These are phyloP conservation scores for Penicillium maclennaniae DNA, from an alignment of 495 filamentous ascomycete species.

Conservation along the genomic window DNA sequence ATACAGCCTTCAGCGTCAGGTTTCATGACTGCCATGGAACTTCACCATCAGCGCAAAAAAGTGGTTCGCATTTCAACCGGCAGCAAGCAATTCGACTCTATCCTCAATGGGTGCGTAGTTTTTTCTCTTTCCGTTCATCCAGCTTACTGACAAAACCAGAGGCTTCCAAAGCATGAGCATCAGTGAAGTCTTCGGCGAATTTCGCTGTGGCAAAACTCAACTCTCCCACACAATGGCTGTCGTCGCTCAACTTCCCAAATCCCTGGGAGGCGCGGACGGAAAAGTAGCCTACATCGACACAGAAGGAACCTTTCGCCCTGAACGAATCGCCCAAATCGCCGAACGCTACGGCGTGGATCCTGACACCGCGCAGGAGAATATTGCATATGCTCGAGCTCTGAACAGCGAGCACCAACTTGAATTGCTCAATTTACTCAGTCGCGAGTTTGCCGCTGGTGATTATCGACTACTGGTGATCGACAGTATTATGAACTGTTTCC, in stretches of 20 bases:
- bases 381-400: constrained; percentile 64
- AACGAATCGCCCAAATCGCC: constrained; percentile 67
- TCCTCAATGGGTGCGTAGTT: constrained; percentile 57
- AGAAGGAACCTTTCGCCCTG: constrained; percentile 75
- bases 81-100: constrained; percentile 71
- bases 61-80: constrained; percentile 69
- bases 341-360: constrained; percentile 70
- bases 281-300: constrained; percentile 82
- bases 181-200: constrained; percentile 70
- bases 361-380: constrained; percentile 67
- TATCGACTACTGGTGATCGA: constrained; percentile 74
- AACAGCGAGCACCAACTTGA: constrained; percentile 78
- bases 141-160: constrained; percentile 29
- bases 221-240: constrained; percentile 67
- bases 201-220: constrained; percentile 75
- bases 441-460: constrained; percentile 62
- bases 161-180: constrained; percentile 81
- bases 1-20: constrained; percentile 58
- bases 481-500: constrained; percentile 75
- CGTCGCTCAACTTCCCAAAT: constrained; percentile 54
- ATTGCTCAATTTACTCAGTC: constrained; percentile 61
- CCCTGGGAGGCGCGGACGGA: constrained; percentile 70
- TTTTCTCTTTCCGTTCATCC: background rate
- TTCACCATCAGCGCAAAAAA: constrained; percentile 63
- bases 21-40: constrained; percentile 75